Base-by-base conservation (phyloP, 306 rosid species). In the Boehmeria nivea region DNA sequence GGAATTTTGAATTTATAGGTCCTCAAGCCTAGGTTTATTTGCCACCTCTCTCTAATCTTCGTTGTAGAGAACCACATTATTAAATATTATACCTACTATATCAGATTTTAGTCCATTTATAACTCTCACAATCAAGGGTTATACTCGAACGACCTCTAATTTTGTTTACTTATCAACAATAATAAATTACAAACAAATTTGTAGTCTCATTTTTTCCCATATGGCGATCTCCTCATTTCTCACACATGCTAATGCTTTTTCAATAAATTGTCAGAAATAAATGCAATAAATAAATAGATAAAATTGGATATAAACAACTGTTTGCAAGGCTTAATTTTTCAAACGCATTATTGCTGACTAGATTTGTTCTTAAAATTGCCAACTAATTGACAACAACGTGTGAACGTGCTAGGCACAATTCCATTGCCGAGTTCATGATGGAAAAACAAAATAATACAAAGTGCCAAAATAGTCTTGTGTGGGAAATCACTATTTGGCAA, bases 351-450 rank as follows among this genome's bases (percentile, higher is more conserved):
- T 46, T 52, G 34, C 38, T 15, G 33, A 52, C 57, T 16, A 49
- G 6, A 18, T 16, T 54, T 20, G 43, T 54, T 36, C 31, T 21
- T 59, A 43, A 59, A 49, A 59, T 43, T n/a, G 63, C 51, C 63
- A 58, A 58, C 51, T 16, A 42, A 43, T 43, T 45, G 54, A 59
- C 64, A 44, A 45, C 54, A 36, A 28, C 43, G 42, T 27, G 37
- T 25, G n/a, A 59, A 59, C 64, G 64, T 59, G 64, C 21, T 59
- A 43, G 19, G 43, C 64, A 59, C 54, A 44, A 27, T 43, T 17
- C 22, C 51, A 58, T 24, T 27, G 6, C 49, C 28, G 9, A 43
- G 11, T 42, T 42, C n/a, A 17, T 20, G 42, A 43, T 43, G 42
- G 28, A 25, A n/a, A 15, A n/a, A n/a, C n/a, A n/a, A n/a, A n/a